Evolutionary conservation across 2,329 filamentous ascomycete species (phyloP), one percentile per base, ranked within the genome.

Genomic region (Fusarium secorum): DNA sequence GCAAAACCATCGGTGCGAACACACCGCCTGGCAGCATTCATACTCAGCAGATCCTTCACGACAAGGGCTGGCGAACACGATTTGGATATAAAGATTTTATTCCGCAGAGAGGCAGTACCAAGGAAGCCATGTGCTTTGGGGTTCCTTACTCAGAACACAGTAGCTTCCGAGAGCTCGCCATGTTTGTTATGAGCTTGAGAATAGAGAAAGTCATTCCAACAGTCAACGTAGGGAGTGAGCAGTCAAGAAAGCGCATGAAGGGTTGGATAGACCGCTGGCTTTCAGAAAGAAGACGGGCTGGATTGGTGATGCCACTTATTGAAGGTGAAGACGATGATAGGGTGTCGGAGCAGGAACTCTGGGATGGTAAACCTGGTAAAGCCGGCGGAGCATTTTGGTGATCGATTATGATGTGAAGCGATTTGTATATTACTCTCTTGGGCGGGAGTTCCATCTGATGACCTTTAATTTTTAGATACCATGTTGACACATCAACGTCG

Each of bases 71-170:
- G 95, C 89, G 90, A 75, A 91, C 91, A 15, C 83, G 87, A 4
- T 98, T 95, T 78, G 85, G 85, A 2, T 88, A 89, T 74, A 83
- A 85, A 11, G 93, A 98, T 64, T 86, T 99, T 42, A 85, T 89
- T 1, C 91, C 94, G 0, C 94, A 97, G 81, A 87, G 94, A 7
- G 96, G 96, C 6, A 95, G 92, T 80, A 95, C 92, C 6, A 87
- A 87, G 51, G 91, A 95, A 74, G 93, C 93, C 39, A 91, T 92
- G 79, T 98, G 94, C 79, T 97, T 97, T 74, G 95, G 94, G 1
- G 96, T 98, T 4, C 96, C 96, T 4, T 99, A 99, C 79, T 95
- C 91, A 55, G 96, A 99, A 82, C 96, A 99, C 79, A 96, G 93
- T 79, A 97, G 93, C 68, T 99, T 99, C 78, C 87, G 95, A 42